Evolutionary conservation across 2,329 filamentous ascomycete species (phyloP).

Genomic region (Pseudogymnoascus sp.): DNA sequence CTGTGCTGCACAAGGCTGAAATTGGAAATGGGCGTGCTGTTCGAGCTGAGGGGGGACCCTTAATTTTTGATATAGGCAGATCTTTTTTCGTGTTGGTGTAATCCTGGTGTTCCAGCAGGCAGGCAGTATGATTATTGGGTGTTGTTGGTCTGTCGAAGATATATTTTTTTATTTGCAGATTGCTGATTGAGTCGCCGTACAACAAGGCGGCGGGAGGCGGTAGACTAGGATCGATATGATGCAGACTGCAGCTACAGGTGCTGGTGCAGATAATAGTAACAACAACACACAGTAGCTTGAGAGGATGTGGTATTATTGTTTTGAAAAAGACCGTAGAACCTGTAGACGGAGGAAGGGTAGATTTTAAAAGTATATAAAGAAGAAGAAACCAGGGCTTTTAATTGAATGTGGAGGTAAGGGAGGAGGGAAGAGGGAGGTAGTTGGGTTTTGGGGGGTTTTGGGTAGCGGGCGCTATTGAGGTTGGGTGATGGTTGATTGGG

Average conservation of each 20-base stretch:
- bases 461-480: neutral
- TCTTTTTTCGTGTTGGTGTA: neutral
- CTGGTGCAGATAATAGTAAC: neutral
- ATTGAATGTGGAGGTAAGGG: neutral
- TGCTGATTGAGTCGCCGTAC: conserved; percentile 2
- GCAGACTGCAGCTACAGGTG: neutral
- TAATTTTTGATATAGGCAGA: neutral
- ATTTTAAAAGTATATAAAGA: neutral
- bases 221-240: conserved; percentile 3
- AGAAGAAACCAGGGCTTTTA: neutral
- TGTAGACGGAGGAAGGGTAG: neutral
- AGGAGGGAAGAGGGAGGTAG: neutral
- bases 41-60: neutral
- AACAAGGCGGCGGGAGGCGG: conserved; percentile 4
- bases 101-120: conserved; percentile 6
- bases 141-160: neutral
- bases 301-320: neutral
- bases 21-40: neutral
- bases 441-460: conserved; percentile 1
- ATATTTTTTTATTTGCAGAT: neutral
- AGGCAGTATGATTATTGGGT: neutral
- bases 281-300: neutral
- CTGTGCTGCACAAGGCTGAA: conserved; percentile 5
- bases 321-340: neutral
- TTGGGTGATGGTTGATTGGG: neutral